These are phyloP conservation scores for Akanthomyces muscarius DNA, from an alignment of 2,329 filamentous ascomycete genomes.

Conservation along the genomic window DNA sequence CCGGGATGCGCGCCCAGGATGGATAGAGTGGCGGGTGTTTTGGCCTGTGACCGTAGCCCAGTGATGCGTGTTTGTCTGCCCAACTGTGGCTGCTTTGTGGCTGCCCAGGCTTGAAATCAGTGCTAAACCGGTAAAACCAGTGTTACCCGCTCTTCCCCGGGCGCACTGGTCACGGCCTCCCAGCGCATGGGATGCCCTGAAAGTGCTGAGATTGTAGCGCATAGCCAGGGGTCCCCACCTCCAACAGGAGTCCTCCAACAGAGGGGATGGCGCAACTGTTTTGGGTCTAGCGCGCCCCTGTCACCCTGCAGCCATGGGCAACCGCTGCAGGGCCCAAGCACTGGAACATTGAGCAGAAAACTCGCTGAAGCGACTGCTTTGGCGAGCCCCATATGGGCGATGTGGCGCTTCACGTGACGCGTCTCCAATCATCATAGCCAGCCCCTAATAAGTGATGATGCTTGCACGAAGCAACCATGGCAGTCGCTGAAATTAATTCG, in stretches of 20 bases:
- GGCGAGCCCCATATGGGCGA: neutral
- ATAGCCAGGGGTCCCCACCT: neutral
- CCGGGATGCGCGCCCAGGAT: constrained; percentile 8
- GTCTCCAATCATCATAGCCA: neutral
- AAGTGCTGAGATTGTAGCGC: neutral
- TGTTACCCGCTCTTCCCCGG: no score
- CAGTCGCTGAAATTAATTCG: neutral
- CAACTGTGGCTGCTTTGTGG: constrained; percentile 10
- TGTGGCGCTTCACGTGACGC: neutral
- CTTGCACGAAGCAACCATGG: neutral
- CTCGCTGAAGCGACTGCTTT: no score
- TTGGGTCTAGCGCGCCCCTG: neutral
- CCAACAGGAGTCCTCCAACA: neutral
- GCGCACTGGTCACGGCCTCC: no score
- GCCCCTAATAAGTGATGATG: neutral
- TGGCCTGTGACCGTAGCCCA: constrained; percentile 10
- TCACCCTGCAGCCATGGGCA: constrained; percentile 13
- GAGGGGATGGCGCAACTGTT: neutral
- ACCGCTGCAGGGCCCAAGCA: neutral
- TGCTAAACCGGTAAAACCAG: no score
- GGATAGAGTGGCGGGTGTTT: constrained; percentile 9
- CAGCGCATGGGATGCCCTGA: neutral
- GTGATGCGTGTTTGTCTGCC: constrained; percentile 3
- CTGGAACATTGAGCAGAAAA: neutral
- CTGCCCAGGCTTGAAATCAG: neutral